Evolutionary conservation across 805 yeast genomes (phyloP).

Genomic region (Yamadazyma sp.): DNA sequence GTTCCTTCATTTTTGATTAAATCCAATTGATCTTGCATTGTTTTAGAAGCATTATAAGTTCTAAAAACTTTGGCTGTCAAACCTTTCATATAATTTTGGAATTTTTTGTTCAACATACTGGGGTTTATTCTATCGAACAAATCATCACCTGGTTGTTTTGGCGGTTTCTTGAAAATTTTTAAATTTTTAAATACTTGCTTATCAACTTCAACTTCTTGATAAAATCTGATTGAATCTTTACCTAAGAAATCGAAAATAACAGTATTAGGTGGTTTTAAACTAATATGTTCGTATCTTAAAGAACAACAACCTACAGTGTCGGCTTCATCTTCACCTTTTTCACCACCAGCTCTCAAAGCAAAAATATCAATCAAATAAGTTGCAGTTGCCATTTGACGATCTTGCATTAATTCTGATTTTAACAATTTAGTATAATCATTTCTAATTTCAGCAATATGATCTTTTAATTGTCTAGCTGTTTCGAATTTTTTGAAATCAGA

Average conservation of each 20-base stretch:
- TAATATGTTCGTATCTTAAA: conserved; percentile 82
- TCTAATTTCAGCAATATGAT: conserved; percentile 70
- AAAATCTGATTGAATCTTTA: conserved; percentile 89
- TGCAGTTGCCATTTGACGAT: conserved; percentile 91
- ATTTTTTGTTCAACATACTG: conserved; percentile 72
- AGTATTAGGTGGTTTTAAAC: conserved; percentile 77
- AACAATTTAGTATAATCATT: conserved; percentile 67
- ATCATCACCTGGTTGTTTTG: conserved; percentile 90
- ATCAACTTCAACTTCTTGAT: conserved; percentile 91
- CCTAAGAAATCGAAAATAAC: conserved; percentile 92
- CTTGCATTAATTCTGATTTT: conserved; percentile 73
- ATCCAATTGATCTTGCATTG: conserved; percentile 94
- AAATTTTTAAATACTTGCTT: conserved; percentile 88
- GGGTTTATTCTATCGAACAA: conserved; percentile 90
- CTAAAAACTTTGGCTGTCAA: conserved; percentile 96
- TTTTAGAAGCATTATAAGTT: conserved; percentile 93
- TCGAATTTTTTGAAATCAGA: conserved; percentile 91
- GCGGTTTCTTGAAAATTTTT: conserved; percentile 80
- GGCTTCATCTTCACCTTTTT: conserved; percentile 95
- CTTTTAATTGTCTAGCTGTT: conserved; percentile 81
- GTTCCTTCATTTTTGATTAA: conserved; percentile 83
- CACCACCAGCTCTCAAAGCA: conserved; percentile 98
- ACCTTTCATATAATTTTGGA: conserved; percentile 89
- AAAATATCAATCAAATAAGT: conserved; percentile 88
- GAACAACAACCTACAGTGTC: conserved; percentile 99